phyloP scores from a whole-genome alignment of 352 stramenopile species.

The Peronospora destructor region DNA sequence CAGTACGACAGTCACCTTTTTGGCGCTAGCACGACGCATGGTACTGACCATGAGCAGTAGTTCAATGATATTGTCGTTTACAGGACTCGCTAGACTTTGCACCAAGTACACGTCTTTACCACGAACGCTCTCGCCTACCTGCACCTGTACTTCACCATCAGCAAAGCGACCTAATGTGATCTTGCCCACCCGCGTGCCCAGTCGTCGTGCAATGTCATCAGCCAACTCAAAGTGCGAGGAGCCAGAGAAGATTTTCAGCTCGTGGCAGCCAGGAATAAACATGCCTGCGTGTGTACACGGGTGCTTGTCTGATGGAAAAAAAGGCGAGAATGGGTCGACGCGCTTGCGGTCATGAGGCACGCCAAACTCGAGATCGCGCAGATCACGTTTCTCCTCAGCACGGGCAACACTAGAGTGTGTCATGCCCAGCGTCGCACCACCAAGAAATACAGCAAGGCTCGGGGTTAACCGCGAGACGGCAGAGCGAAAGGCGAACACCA shows the following conservation, averaged over 20 bases:
- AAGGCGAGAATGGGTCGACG: slow-evolving; percentile 83
- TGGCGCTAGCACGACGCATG: slow-evolving; percentile 88
- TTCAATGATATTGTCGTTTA: slow-evolving; percentile 94
- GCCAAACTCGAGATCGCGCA: slow-evolving; percentile 82
- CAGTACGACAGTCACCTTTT: slow-evolving; percentile 91
- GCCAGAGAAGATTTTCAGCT: slow-evolving; percentile 91
- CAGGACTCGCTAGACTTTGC: slow-evolving; percentile 86
- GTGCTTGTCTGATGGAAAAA: slow-evolving; percentile 88
- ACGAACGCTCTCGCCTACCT: slow-evolving; percentile 89
- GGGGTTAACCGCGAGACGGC: slow-evolving; percentile 37
- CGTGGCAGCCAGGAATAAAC: slow-evolving; percentile 89
- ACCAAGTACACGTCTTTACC: slow-evolving; percentile 93
- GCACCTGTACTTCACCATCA: slow-evolving; percentile 89
- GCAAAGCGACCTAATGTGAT: slow-evolving; percentile 87
- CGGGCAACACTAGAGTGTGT: slow-evolving; percentile 31
- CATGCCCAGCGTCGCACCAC: slow-evolving; percentile 39
- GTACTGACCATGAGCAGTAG: slow-evolving; percentile 92
- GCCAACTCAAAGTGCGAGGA: slow-evolving; percentile 88
- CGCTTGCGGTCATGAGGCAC: slow-evolving; percentile 83
- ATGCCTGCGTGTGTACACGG: slow-evolving; percentile 86
- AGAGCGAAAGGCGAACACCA: slow-evolving; percentile 61
- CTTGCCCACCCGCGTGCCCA: slow-evolving; percentile 84
- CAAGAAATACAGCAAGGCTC: slow-evolving; percentile 44
- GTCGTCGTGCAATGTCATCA: slow-evolving; percentile 82
- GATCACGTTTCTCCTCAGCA: slow-evolving; percentile 63